A percentile compares a stretch with the other conserved stretches of the same genome.
Evolutionary conservation across 169 alveolate species (phyloP).

Genomic region (Besnoitia besnoiti): DNA sequence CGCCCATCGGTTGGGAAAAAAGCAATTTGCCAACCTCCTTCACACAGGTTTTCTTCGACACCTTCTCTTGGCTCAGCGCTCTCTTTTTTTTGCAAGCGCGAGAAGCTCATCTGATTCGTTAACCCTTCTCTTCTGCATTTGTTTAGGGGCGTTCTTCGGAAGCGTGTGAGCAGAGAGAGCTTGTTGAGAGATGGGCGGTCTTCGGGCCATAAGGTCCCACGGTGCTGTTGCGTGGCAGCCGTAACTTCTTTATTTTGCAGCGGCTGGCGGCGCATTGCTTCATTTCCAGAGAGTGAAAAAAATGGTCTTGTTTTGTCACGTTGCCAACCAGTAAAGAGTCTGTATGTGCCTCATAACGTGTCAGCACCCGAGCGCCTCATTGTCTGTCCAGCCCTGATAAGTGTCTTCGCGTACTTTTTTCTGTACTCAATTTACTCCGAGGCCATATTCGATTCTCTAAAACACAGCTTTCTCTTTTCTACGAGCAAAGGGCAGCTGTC

Average conservation of each 20-base stretch:
- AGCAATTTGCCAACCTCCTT: constrained; percentile 22
- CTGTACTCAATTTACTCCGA: not conserved
- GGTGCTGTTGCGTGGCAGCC: constrained; percentile 31
- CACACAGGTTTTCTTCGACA: constrained; percentile 39
- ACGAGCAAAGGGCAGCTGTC: not conserved
- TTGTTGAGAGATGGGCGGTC: not conserved
- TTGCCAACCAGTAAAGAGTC: not conserved
- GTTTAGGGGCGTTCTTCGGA: not conserved
- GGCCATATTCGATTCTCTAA: not conserved
- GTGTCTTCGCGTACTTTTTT: not conserved
- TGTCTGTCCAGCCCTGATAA: not conserved
- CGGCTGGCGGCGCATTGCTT: constrained; percentile 9
- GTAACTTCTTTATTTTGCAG: not conserved
- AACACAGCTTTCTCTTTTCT: not conserved
- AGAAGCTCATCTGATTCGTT: not conserved
- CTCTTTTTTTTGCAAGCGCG: not conserved
- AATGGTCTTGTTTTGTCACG: constrained; percentile 32
- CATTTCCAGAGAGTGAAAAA: not conserved
- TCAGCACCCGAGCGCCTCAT: constrained; percentile 22
- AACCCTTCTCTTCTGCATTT: not conserved
- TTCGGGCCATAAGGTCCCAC: constrained; percentile 22
- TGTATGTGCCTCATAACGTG: not conserved
- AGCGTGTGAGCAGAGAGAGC: not conserved
- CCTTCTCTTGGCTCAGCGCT: not conserved
- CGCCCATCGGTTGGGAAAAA: constrained; percentile 9